Conservation (phyloP, 2,329 filamentous ascomycete species). For the Colletotrichum salicis region DNA sequence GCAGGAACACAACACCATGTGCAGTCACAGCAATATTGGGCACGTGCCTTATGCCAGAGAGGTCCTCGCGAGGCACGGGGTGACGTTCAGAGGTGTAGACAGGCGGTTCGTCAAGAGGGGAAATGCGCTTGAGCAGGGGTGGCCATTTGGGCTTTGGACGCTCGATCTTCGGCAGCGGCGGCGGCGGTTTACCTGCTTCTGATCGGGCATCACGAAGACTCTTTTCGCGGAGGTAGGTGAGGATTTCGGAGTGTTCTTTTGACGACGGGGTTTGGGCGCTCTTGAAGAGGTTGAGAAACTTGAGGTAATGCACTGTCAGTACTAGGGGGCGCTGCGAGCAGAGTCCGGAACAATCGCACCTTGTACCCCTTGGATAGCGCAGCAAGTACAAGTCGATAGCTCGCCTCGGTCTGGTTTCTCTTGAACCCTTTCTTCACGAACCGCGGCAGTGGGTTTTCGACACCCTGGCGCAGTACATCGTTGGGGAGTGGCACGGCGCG, state of each 20-base stretch:
- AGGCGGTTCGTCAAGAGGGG: conserved; percentile 49
- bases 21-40: conserved; percentile 66
- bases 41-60: conserved; percentile 63
- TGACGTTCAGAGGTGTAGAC: conserved; percentile 59
- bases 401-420: conserved; percentile 67
- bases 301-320: conserved; percentile 2
- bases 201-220: conserved; percentile 15
- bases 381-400: conserved; percentile 67
- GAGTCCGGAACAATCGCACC: conserved; percentile 46
- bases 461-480: conserved; percentile 48
- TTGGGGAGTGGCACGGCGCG: conserved; percentile 62
- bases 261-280: conserved; percentile 50
- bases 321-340: neutral
- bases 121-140: conserved; percentile 49
- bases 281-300: conserved; percentile 56
- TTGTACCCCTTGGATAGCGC: conserved; percentile 77
- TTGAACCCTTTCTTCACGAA: conserved; percentile 72
- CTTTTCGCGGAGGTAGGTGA: conserved; percentile 51
- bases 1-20: conserved; percentile 70
- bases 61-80: conserved; percentile 59
- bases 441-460: conserved; percentile 61
- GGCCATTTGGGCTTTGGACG: conserved; percentile 36
- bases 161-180: conserved; percentile 34
- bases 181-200: conserved; percentile 28
- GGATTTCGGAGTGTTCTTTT: conserved; percentile 53